Conservation (phyloP, 2,329 filamentous ascomycete species). For the Microdochium bolleyi region DNA sequence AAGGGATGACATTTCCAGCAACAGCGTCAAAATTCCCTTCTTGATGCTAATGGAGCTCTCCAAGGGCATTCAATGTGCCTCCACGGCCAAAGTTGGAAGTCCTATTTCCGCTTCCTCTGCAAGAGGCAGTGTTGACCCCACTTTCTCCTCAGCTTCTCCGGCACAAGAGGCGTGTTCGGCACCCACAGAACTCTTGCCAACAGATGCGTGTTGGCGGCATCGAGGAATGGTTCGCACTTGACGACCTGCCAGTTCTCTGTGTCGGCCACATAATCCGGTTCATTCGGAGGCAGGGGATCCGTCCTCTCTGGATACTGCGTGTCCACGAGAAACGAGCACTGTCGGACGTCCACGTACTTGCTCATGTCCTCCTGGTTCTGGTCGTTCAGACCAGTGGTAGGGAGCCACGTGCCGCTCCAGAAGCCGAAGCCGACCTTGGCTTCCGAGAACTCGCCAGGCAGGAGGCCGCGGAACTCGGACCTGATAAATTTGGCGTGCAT, state of each 20-base stretch:
- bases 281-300: conserved; percentile 50
- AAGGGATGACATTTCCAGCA: too few species aligned
- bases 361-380: conserved; percentile 76
- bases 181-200: conserved; percentile 76
- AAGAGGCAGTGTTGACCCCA: conserved; percentile 90
- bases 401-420: conserved; percentile 77
- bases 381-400: conserved; percentile 83
- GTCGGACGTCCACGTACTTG: conserved; percentile 74
- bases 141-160: conserved; percentile 59
- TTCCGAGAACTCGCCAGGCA: conserved; percentile 86
- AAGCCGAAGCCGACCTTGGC: conserved; percentile 60
- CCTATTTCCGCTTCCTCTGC: conserved; percentile 37
- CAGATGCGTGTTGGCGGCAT: conserved; percentile 64
- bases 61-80: too few species aligned
- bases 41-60: too few species aligned
- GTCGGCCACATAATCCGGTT: conserved; percentile 76
- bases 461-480: conserved; percentile 79
- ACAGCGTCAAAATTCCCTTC: too few species aligned
- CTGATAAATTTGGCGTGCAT: conserved; percentile 85
- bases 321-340: conserved; percentile 82
- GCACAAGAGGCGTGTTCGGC: conserved; percentile 63
- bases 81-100: not conserved
- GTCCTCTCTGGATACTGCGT: conserved; percentile 62
- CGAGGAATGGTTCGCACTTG: conserved; percentile 71
- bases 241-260: conserved; percentile 69